Evolutionary conservation across 805 yeast species (phyloP), one percentile per base, ranked within the genome.

Genomic region (Starmerella davenportii): DNA sequence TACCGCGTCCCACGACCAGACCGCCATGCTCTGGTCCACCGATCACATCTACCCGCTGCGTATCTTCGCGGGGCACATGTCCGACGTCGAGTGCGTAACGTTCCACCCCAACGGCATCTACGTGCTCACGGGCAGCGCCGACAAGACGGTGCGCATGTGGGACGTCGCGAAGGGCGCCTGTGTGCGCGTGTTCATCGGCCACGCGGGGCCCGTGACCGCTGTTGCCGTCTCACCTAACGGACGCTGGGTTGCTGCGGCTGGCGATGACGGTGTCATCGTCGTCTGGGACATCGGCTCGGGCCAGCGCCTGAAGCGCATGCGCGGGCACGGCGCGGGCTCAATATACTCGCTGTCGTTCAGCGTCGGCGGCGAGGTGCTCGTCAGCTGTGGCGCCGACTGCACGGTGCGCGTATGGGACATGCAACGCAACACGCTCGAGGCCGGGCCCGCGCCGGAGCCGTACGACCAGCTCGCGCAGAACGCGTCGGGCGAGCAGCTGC

Each of bases 101-200:
- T 90, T 87, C 69, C 98, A 90, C 61, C 96, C 98, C 20, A 90
- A 90, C 57, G 85, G 95, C 7, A 79, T 85, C 36, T 90, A 90
- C 55, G 74, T 90, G 5, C 76, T 90, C 53, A 87, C 98, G 0
- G 99, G 98, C 5, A 81, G 94, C 4, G 72, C 85, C 45, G 99
- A 90, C 60, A 82, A 84, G 60, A 82, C 96, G 0, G 78, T 92
- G 53, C 69, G 98, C 46, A 85, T 90, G 95, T 90, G 99, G 99
- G 98, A 90, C 57, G 74, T 90, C 20, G 71, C 75, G 28, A 70
- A 75, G 31, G 99, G 98, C 30, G 76, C 74, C 46, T 74, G 92
- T 30, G 95, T 85, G 21, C 70, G 99, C 45, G 74, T 90, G 8
- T 87, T 90, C 57, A 72, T 82, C 57, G 95, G 95, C 1, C 95